Conservation (phyloP, 176 grass and related monocot genomes). For the Tillandsia fasciculata region DNA sequence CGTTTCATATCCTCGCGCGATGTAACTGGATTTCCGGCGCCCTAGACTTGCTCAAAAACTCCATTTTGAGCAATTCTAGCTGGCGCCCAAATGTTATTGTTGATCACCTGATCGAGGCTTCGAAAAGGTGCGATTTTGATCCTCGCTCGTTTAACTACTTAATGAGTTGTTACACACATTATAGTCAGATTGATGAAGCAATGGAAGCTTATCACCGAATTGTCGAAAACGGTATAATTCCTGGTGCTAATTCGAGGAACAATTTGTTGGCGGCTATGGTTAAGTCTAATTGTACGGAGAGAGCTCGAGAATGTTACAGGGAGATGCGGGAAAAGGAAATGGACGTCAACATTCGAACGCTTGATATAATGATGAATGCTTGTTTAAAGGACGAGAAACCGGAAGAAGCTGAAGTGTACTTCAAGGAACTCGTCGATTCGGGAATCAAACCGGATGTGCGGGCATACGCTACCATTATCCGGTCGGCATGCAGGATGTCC, state of each 20-base stretch:
- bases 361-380: conserved; percentile 41
- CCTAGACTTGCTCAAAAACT: conserved; percentile 10
- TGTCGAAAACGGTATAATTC: conserved; percentile 23
- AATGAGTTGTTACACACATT: conserved; percentile 32
- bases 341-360: conserved; percentile 29
- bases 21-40: not conserved
- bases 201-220: conserved; percentile 39
- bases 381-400: conserved; percentile 41
- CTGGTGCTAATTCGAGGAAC: conserved; percentile 33
- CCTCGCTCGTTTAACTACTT: conserved; percentile 3
- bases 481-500: conserved; percentile 33
- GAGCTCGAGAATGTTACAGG: conserved; percentile 30
- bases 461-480: conserved; percentile 22
- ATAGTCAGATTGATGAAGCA: conserved; percentile 5
- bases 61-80: not conserved
- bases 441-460: conserved; percentile 31
- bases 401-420: conserved; percentile 38
- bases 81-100: conserved; percentile 17
- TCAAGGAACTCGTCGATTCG: conserved; percentile 43
- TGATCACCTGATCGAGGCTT: conserved; percentile 17
- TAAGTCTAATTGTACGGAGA: conserved; percentile 20
- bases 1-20: conserved; percentile 30
- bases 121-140: conserved; percentile 19
- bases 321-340: conserved; percentile 42
- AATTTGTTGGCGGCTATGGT: conserved; percentile 35